Conservation (phyloP, 345 rosid species). For the Gossypium ekmanianum region DNA sequence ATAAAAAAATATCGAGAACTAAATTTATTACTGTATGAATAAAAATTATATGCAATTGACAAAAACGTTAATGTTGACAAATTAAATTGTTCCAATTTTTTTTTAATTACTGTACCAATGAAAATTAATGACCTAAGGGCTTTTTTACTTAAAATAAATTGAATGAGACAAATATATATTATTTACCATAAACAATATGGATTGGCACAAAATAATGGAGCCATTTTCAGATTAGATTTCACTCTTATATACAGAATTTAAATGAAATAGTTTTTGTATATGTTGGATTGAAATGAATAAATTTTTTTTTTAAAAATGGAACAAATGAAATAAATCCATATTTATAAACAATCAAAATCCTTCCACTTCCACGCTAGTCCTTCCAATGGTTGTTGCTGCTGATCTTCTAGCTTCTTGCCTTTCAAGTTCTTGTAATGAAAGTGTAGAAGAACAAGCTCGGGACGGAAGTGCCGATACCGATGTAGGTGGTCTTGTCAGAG, state of each 20-base stretch:
- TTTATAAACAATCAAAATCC: conserved; percentile 77
- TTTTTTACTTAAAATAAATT: background rate
- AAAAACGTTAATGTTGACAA: too few species aligned
- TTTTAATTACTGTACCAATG: too few species aligned
- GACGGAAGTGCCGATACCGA: conserved; percentile 54
- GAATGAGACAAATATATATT: background rate
- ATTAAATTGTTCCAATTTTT: too few species aligned
- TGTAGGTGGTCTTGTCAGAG: conserved; percentile 48
- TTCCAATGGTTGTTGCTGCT: conserved; percentile 49
- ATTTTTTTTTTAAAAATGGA: background rate
- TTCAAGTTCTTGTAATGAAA: conserved; percentile 59
- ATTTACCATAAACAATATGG: background rate
- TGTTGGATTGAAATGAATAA: conserved; percentile 28
- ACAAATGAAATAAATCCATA: conserved; percentile 29
- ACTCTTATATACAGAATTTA: conserved; percentile 45
- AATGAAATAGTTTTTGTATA: conserved; percentile 21
- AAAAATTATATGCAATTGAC: too few species aligned
- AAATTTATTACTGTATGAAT: too few species aligned
- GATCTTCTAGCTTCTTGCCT: conserved; percentile 60
- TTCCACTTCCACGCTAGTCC: conserved; percentile 89
- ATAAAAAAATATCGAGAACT: too few species aligned
- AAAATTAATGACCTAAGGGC: too few species aligned
- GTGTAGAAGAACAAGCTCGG: conserved; percentile 53
- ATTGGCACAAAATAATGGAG: background rate
- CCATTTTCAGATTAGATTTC: conserved; percentile 27